Percentiles rank a stretch among this genome's conserved stretches.
phyloP scores from a whole-genome alignment of 2,329 filamentous ascomycete genomes.

The Monosporascus sp. region DNA sequence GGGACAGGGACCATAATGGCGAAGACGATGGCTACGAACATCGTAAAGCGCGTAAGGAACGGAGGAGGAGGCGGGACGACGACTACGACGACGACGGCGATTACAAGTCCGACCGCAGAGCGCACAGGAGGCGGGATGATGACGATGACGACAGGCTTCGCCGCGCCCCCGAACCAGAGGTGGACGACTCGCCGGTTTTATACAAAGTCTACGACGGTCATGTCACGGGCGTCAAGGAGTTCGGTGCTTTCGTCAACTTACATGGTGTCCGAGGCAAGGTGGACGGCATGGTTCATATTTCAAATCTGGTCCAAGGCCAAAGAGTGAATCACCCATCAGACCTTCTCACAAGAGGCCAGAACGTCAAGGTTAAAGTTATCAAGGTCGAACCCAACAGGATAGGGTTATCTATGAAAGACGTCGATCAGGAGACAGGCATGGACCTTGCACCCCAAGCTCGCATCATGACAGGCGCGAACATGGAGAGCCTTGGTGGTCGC shows the following conservation, averaged over 20 bases:
- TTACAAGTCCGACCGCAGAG: constrained; percentile 52
- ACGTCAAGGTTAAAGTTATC: constrained; percentile 87
- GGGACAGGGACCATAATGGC: constrained; percentile 13
- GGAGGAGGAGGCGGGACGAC: constrained; percentile 41
- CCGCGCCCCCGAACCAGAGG: constrained; percentile 61
- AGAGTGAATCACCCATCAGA: constrained; percentile 91
- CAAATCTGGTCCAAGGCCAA: constrained; percentile 75
- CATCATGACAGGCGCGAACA: constrained; percentile 86
- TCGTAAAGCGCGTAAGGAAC: constrained; percentile 33
- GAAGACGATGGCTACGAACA: constrained; percentile 28
- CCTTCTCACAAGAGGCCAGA: constrained; percentile 71
- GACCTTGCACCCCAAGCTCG: constrained; percentile 75
- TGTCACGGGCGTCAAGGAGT: constrained; percentile 90
- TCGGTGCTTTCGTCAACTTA: constrained; percentile 93
- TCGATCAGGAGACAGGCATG: constrained; percentile 81
- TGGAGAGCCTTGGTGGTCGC: constrained; percentile 68
- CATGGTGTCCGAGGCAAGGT: constrained; percentile 80
- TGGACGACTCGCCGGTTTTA: constrained; percentile 76
- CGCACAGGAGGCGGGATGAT: constrained; percentile 36
- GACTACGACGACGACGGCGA: constrained; percentile 49
- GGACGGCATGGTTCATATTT: constrained; percentile 90
- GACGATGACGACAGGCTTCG: constrained; percentile 55
- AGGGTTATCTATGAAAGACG: constrained; percentile 93
- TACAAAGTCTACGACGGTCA: constrained; percentile 87
- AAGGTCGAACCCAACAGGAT: constrained; percentile 79